Evolutionary conservation across 805 yeast genomes (phyloP), one percentile per base, ranked within the genome.

Genomic region (Saccharomyces jurei): DNA sequence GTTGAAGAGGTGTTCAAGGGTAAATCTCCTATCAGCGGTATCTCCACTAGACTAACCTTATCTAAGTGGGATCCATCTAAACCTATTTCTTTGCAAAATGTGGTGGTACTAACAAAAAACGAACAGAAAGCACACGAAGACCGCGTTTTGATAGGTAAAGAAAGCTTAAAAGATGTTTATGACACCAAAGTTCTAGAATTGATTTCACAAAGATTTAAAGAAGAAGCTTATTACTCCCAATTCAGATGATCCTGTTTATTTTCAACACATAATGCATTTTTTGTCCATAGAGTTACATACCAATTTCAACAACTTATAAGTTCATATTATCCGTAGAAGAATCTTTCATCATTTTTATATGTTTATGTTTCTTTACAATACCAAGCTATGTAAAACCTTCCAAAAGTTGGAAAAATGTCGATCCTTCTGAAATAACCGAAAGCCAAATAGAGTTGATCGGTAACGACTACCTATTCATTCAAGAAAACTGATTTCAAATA

Each of bases 1-100:
- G 76, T 91, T 36, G 98, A 92, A 66, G 99, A 94, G 71, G 86
- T 94, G 2, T 94, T 83, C 75, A 82, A 95, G 57, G 97, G 98
- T 13, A 89, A 90, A 69, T 86, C 96, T 0, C 94, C 95, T 17
- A 78, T 91, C 13, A 85, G 96, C 17, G 87, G 91, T 21, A 87
- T 78, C 62, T 84, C 91, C 5, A 87, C 95, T 0, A 81, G 90
- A 62, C 74, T 92, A 56, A 81, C 92, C 0, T 76, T 94, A 44
- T 83, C 96, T 1, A 77, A 87, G 66, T 94, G 99, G 99, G 86
- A 83, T 58, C 89, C 89, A 6, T 63, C 67, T 1, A 73, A 78
- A 60, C 87, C 84, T 11, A 73, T 87, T 28, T 77, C 83, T 21
- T 70, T 84, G 56, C 92, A 87, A 60, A 94, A 94, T 68, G 81